Percentiles rank a stretch among this genome's conserved stretches.
These are phyloP conservation scores for Chrysosporium keratinophilum DNA, from an alignment of 2,329 filamentous ascomycete species.

Conservation along the genomic window DNA sequence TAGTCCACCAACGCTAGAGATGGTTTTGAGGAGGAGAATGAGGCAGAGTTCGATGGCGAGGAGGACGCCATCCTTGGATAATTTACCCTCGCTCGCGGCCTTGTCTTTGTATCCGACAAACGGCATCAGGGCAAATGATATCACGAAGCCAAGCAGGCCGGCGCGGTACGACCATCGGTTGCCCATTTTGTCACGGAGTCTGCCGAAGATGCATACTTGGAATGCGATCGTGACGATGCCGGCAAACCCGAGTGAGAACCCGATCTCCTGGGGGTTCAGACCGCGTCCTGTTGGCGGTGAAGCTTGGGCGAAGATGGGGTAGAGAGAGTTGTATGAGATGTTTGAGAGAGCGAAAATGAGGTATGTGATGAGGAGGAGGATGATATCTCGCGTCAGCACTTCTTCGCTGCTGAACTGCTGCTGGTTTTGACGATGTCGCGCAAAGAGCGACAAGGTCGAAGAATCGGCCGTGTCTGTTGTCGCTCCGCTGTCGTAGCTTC, in stretches of 20 bases:
- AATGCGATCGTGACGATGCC: slow-evolving; percentile 80
- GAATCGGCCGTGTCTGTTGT: background rate
- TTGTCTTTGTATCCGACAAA: slow-evolving; percentile 70
- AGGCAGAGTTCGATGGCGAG: slow-evolving; percentile 71
- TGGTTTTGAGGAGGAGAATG: slow-evolving; percentile 76
- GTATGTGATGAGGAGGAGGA: slow-evolving; percentile 74
- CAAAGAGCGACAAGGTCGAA: slow-evolving; percentile 14
- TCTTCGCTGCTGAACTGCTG: slow-evolving; percentile 39
- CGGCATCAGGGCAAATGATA: slow-evolving; percentile 79
- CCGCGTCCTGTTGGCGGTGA: slow-evolving; percentile 64
- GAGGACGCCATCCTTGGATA: slow-evolving; percentile 55
- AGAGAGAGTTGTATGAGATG: slow-evolving; percentile 89
- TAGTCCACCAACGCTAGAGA: slow-evolving; percentile 78
- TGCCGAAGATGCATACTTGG: slow-evolving; percentile 75
- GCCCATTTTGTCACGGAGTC: slow-evolving; percentile 64
- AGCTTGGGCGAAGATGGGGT: slow-evolving; percentile 80
- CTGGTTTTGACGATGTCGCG: slow-evolving; percentile 35
- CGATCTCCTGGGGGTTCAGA: slow-evolving; percentile 69
- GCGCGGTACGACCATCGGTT: slow-evolving; percentile 76
- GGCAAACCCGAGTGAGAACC: slow-evolving; percentile 72
- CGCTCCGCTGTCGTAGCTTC: slow-evolving; percentile 33
- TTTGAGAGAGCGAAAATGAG: slow-evolving; percentile 90
- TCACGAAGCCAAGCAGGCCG: slow-evolving; percentile 65
- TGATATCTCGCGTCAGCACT: slow-evolving; percentile 67
- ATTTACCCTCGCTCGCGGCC: slow-evolving; percentile 42